These are phyloP conservation scores for Clarireedia monteithiana DNA, from an alignment of 2,329 filamentous ascomycete species.

Conservation along the genomic window DNA sequence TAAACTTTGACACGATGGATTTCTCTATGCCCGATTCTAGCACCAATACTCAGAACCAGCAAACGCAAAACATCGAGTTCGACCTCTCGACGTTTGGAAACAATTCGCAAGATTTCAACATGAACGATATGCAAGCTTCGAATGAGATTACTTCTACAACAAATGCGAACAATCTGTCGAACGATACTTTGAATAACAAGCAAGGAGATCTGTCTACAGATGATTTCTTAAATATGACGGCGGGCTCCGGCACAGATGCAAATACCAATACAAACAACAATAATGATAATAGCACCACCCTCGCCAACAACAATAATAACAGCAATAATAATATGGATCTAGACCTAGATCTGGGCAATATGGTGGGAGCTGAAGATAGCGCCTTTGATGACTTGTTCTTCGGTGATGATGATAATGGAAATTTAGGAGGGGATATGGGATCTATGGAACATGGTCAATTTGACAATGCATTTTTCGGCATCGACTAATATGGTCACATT, in stretches of 20 bases:
- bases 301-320: not conserved
- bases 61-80: constrained; percentile 23
- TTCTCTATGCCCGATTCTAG: constrained; percentile 18
- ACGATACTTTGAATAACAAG: constrained; percentile 7
- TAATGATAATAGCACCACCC: constrained; percentile 10
- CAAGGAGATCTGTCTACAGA: constrained; percentile 12
- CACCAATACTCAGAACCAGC: constrained; percentile 14
- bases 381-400: constrained; percentile 28
- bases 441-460: constrained; percentile 25
- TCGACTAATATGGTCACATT: constrained; percentile 11
- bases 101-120: constrained; percentile 33
- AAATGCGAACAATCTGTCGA: constrained; percentile 9
- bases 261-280: not conserved
- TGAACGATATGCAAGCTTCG: constrained; percentile 26
- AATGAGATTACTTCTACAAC: constrained; percentile 13
- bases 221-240: constrained; percentile 17
- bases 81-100: constrained; percentile 27
- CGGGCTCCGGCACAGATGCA: not conserved
- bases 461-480: constrained; percentile 25
- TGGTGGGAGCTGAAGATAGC: constrained; percentile 31
- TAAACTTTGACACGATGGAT: constrained; percentile 26
- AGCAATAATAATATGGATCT: constrained; percentile 32
- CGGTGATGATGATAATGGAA: constrained; percentile 15
- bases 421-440: constrained; percentile 12
- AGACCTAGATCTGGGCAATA: constrained; percentile 46